Base-by-base conservation (phyloP, 2,329 filamentous ascomycete genomes). In the Chaetomium olivaceum region DNA sequence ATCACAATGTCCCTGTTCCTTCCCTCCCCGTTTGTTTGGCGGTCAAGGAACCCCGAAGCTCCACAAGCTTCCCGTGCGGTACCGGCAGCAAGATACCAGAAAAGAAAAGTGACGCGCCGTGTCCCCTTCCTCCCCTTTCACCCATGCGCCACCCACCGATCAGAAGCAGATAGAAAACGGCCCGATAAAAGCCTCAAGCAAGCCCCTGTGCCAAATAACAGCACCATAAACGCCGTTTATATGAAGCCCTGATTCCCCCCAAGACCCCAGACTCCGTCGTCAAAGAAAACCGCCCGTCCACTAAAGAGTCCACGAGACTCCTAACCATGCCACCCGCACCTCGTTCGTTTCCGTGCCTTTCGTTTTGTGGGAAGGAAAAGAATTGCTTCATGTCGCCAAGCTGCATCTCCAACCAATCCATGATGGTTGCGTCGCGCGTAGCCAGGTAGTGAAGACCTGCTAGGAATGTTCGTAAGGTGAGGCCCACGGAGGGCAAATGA, bases 181-280 rank as follows among this genome's bases (percentile, higher is more conserved):
- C 61, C 21, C 16, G 33, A 29, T 31, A 57, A 61, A n/a, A 14
- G 39, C 55, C 55, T 16, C 25, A 39, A 58, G 39, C n/a, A 50
- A n/a, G 48, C 4, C 57, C 36, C 39, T 43, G 39, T 23, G 33
- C 54, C 52, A 48, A 48, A 39, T 3, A 36, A 27, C 9, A 54
- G 61, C 54, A 23, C 63, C 63, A 46, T 27, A 43, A 66, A 67
- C 68, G 65, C 68, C 68, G 63, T 62, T 50, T 67, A 67, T 63
- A 63, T 64, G 63, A 61, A 27, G 23, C 56, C 39, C 33, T 31
- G 36, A 21, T 25, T 25, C n/a, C 57, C 29, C 39, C 63, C 5
- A 29, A 36, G 29, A 33, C 51, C 29, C 59, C 27, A 31, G 25
- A 46, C 6, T 56, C 54, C 25, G 21, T 46, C 29, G 39, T 58